Evolutionary conservation across 2,329 filamentous ascomycete species (phyloP).

Genomic region (Myriosclerotinia curreyana): DNA sequence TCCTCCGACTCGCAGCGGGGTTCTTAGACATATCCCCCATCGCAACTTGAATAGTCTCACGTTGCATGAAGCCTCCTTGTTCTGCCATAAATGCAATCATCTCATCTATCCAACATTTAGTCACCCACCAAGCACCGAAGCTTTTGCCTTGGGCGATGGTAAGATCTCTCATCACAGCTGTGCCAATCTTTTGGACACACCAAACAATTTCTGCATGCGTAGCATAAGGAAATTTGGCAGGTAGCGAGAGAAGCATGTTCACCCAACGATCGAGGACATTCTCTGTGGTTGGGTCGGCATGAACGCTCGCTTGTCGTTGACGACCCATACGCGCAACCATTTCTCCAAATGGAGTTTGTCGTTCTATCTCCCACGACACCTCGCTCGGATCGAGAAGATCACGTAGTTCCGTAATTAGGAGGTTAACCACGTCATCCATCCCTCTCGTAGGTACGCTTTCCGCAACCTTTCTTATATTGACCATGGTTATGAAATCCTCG

Average conservation of each 20-base stretch:
- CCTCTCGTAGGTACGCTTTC: constrained; percentile 60
- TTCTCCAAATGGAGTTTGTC: constrained; percentile 58
- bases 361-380: constrained; percentile 63
- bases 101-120: constrained; percentile 93
- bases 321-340: constrained; percentile 48
- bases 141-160: constrained; percentile 75
- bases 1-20: constrained; percentile 27
- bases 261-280: constrained; percentile 79
- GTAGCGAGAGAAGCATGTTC: constrained; percentile 65
- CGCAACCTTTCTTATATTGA: constrained; percentile 59
- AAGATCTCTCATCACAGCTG: constrained; percentile 75
- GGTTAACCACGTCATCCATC: constrained; percentile 64
- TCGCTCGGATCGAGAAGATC: constrained; percentile 64
- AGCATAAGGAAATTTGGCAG: constrained; percentile 69
- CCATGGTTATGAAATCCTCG: constrained; percentile 75
- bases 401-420: constrained; percentile 65
- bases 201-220: constrained; percentile 70
- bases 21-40: constrained; percentile 30
- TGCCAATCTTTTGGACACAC: constrained; percentile 72
- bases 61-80: constrained; percentile 80
- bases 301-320: constrained; percentile 42
- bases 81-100: constrained; percentile 89
- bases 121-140: constrained; percentile 92
- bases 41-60: constrained; percentile 45
- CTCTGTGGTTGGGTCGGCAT: constrained; percentile 48